These are phyloP conservation scores for Russula emetica DNA, from an alignment of 768 basidiomycete genomes.

Conservation along the genomic window DNA sequence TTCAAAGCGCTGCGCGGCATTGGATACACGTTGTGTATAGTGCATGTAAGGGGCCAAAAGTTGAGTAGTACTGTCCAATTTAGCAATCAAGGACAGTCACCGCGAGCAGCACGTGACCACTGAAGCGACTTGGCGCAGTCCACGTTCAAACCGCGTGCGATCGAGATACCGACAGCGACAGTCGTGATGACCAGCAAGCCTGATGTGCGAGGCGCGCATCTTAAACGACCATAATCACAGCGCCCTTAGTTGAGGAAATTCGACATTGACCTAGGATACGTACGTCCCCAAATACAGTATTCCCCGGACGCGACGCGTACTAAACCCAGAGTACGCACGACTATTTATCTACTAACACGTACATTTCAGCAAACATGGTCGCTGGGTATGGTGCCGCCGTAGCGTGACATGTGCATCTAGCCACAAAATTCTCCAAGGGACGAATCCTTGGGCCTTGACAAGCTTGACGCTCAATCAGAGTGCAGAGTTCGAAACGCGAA, in stretches of 20 bases:
- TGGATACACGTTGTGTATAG: conserved; percentile 5
- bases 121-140: neutral
- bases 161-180: neutral
- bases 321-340: no score
- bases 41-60: neutral
- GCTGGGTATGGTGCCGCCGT: neutral
- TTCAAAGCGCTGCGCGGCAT: conserved; percentile 4
- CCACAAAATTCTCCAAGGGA: no score
- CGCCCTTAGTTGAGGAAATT: neutral
- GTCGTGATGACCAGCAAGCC: neutral
- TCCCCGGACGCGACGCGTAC: no score
- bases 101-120: neutral
- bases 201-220: conserved; percentile 1
- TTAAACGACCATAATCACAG: neutral
- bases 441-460: neutral
- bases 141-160: conserved; percentile 2
- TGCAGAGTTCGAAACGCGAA: neutral
- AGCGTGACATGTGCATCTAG: no score
- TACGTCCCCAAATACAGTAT: no score
- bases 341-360: no score
- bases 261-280: neutral
- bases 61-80: neutral
- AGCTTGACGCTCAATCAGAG: neutral
- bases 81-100: no score
- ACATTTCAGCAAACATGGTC: neutral